Conservation (phyloP, 2,329 filamentous ascomycete genomes). For the Aspergillus eucalypticola region DNA sequence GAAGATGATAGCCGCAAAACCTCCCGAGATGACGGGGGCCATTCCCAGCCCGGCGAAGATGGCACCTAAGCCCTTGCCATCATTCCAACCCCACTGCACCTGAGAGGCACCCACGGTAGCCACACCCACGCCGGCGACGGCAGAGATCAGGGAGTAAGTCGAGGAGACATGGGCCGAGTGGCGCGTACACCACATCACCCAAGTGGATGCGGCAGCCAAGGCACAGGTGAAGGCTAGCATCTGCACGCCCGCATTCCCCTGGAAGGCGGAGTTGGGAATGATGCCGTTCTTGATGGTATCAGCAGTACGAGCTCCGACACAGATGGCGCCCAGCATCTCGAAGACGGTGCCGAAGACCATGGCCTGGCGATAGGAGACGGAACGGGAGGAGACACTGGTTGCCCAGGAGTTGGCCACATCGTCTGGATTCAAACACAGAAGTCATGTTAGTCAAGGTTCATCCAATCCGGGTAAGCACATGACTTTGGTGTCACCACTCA, state of each 20-base stretch:
- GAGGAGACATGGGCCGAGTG: constrained; percentile 73
- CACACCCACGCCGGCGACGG: constrained; percentile 69
- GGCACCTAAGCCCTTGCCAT: constrained; percentile 66
- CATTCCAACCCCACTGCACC: constrained; percentile 70
- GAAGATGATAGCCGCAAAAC: constrained; percentile 69
- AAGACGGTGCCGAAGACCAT: constrained; percentile 61
- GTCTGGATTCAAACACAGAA: constrained; percentile 38
- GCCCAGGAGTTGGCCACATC: constrained; percentile 86
- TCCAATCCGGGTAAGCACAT: neutral
- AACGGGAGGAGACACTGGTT: constrained; percentile 77
- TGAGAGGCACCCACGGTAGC: constrained; percentile 62
- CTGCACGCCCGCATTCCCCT: constrained; percentile 63
- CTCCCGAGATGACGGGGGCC: constrained; percentile 67
- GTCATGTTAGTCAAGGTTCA: neutral
- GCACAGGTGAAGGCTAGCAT: constrained; percentile 57
- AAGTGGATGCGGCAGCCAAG: constrained; percentile 47
- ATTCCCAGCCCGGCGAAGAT: constrained; percentile 66
- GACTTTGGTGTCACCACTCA: constrained; percentile 46
- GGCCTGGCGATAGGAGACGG: constrained; percentile 44
- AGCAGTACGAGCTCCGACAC: constrained; percentile 68
- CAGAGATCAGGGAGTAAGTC: constrained; percentile 70
- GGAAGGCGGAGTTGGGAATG: constrained; percentile 62
- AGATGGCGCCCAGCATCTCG: constrained; percentile 67
- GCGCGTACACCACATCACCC: constrained; percentile 79
- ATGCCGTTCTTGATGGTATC: constrained; percentile 80